A percentile compares a stretch with the other conserved stretches of the same genome.
Evolutionary conservation across 768 basidiomycete species (phyloP).

Genomic region (Leccinum aurantiacum): DNA sequence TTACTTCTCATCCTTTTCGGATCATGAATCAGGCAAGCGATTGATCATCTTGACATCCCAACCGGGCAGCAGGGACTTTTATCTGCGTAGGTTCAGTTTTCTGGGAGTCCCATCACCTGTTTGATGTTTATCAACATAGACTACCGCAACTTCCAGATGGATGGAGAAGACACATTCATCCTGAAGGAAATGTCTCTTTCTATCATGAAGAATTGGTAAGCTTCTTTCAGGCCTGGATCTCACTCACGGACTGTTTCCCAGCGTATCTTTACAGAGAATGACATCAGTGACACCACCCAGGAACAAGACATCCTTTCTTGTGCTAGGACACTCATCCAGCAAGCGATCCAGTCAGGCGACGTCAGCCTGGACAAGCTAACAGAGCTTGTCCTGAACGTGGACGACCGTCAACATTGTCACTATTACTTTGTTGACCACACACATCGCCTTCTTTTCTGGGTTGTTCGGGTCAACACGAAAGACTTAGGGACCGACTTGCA

Average conservation of each 20-base stretch:
- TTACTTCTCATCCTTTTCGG: not conserved
- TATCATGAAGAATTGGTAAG: slow-evolving; percentile 16
- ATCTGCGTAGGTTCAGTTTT: slow-evolving; percentile 5
- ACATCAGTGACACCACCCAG: not conserved
- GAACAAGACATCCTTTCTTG: slow-evolving; percentile 2
- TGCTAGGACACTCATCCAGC: slow-evolving; percentile 8
- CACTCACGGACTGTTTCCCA: not conserved
- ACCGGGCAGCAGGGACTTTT: slow-evolving; percentile 10
- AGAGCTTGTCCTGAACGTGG: slow-evolving; percentile 16
- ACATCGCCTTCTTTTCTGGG: slow-evolving; percentile 19
- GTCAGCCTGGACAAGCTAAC: slow-evolving; percentile 9
- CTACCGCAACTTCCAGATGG: not conserved
- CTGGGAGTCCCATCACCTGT: not conserved
- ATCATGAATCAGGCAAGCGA: not conserved
- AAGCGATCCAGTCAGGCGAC: not conserved
- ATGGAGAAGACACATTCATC: slow-evolving; percentile 16
- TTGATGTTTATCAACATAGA: not conserved
- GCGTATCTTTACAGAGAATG: slow-evolving; percentile 18
- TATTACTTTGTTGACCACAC: slow-evolving; percentile 23
- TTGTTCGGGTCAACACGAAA: not conserved
- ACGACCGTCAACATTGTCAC: not conserved
- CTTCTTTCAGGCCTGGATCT: not conserved
- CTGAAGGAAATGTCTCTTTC: slow-evolving; percentile 15
- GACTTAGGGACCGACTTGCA: slow-evolving; percentile 3
- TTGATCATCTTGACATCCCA: not conserved